Base-by-base conservation (phyloP, 2,329 filamentous ascomycete genomes). In the Paraphaeosphaeria sporulosa region DNA sequence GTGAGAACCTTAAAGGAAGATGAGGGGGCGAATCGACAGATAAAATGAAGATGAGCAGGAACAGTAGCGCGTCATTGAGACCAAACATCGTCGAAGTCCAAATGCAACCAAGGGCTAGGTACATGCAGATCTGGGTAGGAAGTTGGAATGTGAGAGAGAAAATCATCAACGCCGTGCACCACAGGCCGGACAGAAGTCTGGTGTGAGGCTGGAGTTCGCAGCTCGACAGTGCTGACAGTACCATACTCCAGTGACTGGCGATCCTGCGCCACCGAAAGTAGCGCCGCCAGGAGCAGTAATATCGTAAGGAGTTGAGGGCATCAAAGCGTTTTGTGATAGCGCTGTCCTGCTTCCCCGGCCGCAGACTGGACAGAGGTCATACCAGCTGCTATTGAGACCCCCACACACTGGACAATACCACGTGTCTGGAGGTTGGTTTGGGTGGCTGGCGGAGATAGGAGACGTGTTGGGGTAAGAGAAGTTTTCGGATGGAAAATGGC, bases 321-420 rank as follows among this genome's bases (percentile, higher is more conserved):
- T 25, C 12, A 13, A 38, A 43, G 46, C 4, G 7, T 25, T n/a
- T 12, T 7, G 30, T 15, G 54, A 12, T 27, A 34, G 7, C 19
- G 34, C 19, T n/a, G 9, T 13, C 27, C 40, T 58, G n/a, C 46
- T 44, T 2, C 58, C 61, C 3, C 27, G 19, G 9, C 50, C 34
- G 50, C 57, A 63, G 25, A 61, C 34, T 2, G 62, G 64, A 32
- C 62, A 64, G 1, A 47, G 8, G 10, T 62, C 56, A 13, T 53
- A 47, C 59, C 58, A 62, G 10, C 27, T 27, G 5, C 15, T 6
- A 17, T 67, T 63, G 15, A 55, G 38, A 5, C 52, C 25, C 8
- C 57, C 64, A 49, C 65, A 68, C 13, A 59, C 40, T 13, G 47
- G 25, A 50, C 65, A 68, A 4, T 48, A 38, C 65, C 65, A 68